Evolutionary conservation across 768 basidiomycete genomes (phyloP).

Genomic region (Leccinum longicurvipes): DNA sequence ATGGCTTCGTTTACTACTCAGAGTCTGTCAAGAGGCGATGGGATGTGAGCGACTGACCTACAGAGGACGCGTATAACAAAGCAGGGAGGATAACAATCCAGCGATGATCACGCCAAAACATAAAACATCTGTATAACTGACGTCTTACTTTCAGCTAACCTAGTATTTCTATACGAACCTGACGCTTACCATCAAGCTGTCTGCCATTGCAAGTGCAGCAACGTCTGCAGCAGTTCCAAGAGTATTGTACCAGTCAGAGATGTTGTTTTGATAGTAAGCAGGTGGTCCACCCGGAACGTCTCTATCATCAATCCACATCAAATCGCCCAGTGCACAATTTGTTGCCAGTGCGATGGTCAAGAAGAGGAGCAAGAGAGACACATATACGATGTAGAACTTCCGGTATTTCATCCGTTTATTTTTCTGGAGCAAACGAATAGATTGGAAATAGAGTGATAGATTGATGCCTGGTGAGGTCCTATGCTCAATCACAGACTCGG

Average conservation of each 20-base stretch:
- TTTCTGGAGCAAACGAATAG: background rate
- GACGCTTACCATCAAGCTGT: background rate
- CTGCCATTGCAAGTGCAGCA: background rate
- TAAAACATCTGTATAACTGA: background rate
- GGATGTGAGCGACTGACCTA: background rate
- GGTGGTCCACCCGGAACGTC: background rate
- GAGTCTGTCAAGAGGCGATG: background rate
- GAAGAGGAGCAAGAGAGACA: background rate
- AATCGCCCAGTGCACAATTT: background rate
- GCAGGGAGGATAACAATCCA: background rate
- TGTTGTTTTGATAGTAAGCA: background rate
- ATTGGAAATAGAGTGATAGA: background rate
- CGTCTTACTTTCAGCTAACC: background rate
- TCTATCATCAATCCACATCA: background rate
- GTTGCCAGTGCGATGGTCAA: background rate
- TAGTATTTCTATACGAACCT: background rate
- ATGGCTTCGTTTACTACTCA: background rate
- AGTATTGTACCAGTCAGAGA: background rate
- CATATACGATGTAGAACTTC: background rate
- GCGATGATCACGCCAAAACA: background rate
- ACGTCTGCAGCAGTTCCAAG: background rate
- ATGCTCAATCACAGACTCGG: background rate
- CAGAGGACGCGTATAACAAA: background rate
- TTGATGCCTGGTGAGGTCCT: background rate
- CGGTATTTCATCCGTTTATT: background rate